Percentiles rank a stretch among this genome's conserved stretches.
These are phyloP conservation scores for Emergomyces orientalis DNA, from an alignment of 2,329 filamentous ascomycete species.

Conservation along the genomic window DNA sequence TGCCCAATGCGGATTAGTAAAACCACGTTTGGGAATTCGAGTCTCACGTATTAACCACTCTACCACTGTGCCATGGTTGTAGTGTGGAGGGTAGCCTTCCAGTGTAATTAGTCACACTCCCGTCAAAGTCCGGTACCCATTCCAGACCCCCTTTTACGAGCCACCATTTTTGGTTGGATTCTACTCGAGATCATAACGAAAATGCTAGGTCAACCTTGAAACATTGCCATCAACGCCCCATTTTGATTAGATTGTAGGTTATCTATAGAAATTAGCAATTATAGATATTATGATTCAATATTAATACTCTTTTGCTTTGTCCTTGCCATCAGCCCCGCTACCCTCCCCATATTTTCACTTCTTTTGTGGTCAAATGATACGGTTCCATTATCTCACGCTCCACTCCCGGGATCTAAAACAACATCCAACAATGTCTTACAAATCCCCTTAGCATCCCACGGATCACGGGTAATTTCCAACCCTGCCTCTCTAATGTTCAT, in stretches of 20 bases:
- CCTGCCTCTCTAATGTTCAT: background rate
- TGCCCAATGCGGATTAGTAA: background rate
- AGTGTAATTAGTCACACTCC: too few species aligned
- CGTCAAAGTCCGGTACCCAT: too few species aligned
- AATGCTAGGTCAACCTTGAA: too few species aligned
- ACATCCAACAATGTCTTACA: background rate
- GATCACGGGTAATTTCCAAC: background rate
- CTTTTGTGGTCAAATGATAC: background rate
- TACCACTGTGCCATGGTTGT: conserved; percentile 4
- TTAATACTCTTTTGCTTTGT: background rate
- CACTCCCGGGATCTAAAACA: background rate
- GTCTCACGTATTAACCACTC: conserved; percentile 9
- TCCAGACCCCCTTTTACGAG: background rate
- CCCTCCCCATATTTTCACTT: background rate
- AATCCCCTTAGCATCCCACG: background rate
- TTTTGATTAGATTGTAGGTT: too few species aligned
- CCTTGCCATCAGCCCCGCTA: background rate
- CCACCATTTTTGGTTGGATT: too few species aligned
- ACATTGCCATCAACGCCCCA: too few species aligned
- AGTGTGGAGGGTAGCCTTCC: background rate
- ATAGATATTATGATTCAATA: too few species aligned
- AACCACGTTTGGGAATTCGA: background rate
- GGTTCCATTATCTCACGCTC: background rate
- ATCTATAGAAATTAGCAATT: too few species aligned
- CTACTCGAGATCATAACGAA: too few species aligned